These are phyloP conservation scores for Poronia punctata DNA, from an alignment of 495 filamentous ascomycete species.

Conservation along the genomic window DNA sequence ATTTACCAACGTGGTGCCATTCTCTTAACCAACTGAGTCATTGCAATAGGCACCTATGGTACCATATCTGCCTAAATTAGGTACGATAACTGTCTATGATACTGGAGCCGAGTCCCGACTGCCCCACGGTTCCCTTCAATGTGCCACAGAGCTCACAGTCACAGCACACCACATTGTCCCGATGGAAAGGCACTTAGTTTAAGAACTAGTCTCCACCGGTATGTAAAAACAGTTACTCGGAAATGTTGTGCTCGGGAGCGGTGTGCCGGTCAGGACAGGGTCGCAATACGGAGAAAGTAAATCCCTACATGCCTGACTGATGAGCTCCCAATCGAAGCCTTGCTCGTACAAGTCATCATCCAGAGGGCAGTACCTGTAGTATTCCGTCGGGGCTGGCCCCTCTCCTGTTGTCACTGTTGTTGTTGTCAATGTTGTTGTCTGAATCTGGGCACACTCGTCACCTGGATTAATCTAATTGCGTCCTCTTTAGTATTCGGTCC, in stretches of 20 bases:
- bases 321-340: background rate
- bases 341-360: background rate
- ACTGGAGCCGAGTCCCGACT: too few relatives aligned
- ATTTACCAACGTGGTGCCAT: background rate
- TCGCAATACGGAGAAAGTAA: conserved; percentile 1
- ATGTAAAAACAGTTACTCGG: background rate
- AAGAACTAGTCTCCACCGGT: too few relatives aligned
- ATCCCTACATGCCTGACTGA: background rate
- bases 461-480: background rate
- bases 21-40: background rate
- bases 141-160: too few relatives aligned
- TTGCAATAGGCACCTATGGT: background rate
- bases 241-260: background rate
- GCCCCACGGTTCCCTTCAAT: too few relatives aligned
- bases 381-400: background rate
- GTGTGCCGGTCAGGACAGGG: background rate
- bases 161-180: too few relatives aligned
- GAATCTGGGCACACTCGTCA: background rate
- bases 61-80: too few relatives aligned
- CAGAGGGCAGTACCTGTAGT: background rate
- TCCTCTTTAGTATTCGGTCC: too few relatives aligned
- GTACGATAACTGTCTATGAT: too few relatives aligned
- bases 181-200: too few relatives aligned
- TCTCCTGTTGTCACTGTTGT: background rate
- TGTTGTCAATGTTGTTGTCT: background rate